phyloP scores from a whole-genome alignment of 257 asterid genomes.

The Rhazya stricta region DNA sequence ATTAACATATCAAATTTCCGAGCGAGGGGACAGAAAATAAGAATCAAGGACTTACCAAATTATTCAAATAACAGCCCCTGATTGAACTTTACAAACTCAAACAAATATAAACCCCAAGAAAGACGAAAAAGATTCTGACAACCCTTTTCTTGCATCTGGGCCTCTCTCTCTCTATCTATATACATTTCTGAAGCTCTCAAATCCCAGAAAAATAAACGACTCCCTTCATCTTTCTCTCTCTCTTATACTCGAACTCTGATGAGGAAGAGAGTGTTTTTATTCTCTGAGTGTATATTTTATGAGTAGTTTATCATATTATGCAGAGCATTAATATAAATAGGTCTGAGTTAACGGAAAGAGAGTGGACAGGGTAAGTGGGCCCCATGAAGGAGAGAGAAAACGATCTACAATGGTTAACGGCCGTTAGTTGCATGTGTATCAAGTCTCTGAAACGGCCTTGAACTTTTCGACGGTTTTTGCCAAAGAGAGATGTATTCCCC shows the following conservation, averaged over 20 bases:
- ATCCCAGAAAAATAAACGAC: neutral
- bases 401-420: conserved; percentile 15
- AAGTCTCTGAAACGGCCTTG: conserved; percentile 3
- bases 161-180: neutral
- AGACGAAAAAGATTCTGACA: neutral
- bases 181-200: neutral
- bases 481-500: neutral
- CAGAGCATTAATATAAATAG: neutral
- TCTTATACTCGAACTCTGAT: neutral
- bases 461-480: neutral
- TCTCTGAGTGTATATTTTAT: neutral
- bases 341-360: conserved; percentile 15
- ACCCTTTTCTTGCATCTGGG: neutral
- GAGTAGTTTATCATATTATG: neutral
- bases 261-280: neutral
- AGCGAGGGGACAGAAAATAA: neutral
- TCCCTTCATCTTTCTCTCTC: neutral
- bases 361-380: conserved; percentile 12
- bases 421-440: conserved; percentile 23
- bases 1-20: neutral
- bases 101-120: neutral
- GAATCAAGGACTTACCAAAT: neutral
- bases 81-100: neutral
- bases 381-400: conserved; percentile 6
- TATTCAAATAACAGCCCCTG: neutral